Evolutionary conservation across 345 rosid species (phyloP).

Genomic region (Eucalyptus virginea): DNA sequence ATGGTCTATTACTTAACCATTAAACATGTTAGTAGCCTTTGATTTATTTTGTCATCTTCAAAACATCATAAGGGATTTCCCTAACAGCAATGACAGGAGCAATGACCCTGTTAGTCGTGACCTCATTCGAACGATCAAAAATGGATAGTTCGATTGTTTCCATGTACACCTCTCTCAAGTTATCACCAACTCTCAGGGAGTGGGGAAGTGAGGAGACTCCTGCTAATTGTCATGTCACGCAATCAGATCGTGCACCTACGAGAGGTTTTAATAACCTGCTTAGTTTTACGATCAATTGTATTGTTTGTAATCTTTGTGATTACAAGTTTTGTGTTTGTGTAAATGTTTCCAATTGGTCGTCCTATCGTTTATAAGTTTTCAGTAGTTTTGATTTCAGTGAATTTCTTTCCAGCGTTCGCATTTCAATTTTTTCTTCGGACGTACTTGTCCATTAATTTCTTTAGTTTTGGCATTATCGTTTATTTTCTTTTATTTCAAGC

Average conservation of each 20-base stretch:
- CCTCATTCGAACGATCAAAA: background rate
- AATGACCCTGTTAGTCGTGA: background rate
- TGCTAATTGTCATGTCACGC: background rate
- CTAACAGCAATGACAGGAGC: background rate
- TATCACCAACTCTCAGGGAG: fast-evolving
- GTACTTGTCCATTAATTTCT: background rate
- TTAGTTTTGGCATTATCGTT: background rate
- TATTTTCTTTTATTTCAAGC: background rate
- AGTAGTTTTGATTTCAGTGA: background rate
- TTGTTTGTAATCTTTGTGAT: background rate
- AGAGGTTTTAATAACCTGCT: background rate
- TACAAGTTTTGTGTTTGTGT: background rate
- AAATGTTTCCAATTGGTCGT: too few relatives aligned
- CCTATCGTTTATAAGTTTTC: too few relatives aligned
- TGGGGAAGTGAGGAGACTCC: background rate
- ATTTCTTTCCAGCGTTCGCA: background rate
- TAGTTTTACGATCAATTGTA: background rate
- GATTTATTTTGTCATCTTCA: too few relatives aligned
- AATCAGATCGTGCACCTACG: background rate
- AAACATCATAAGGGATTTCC: too few relatives aligned
- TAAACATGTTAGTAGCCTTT: too few relatives aligned
- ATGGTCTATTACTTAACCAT: too few relatives aligned
- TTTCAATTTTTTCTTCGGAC: too few relatives aligned
- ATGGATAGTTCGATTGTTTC: background rate
- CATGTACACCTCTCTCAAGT: background rate